A percentile compares a stretch with the other conserved stretches of the same genome.
phyloP scores from a whole-genome alignment of 345 rosid genomes.

The Lepidium didymum region DNA sequence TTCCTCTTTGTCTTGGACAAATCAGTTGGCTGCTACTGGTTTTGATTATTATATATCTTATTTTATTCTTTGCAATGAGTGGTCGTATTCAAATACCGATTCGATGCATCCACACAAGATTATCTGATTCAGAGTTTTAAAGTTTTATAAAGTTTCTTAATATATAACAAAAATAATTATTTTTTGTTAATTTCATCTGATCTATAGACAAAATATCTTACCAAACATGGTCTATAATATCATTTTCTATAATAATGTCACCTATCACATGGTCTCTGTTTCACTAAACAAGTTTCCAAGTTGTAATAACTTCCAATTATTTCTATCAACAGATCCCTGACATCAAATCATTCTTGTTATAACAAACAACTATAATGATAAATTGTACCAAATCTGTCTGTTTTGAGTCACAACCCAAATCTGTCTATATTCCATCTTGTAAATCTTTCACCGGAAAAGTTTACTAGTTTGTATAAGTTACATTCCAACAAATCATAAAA shows the following conservation, averaged over 20 bases:
- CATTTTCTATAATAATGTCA: constrained; percentile 5
- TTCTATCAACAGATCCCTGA: background rate
- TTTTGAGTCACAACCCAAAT: too few species aligned
- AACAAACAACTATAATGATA: background rate
- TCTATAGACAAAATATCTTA: constrained; percentile 9
- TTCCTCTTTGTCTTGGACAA: background rate
- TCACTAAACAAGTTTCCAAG: constrained; percentile 7
- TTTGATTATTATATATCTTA: background rate
- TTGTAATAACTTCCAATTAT: background rate
- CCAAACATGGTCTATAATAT: constrained; percentile 11
- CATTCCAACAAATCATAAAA: background rate
- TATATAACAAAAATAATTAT: background rate
- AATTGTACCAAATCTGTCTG: background rate
- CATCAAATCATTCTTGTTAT: background rate
- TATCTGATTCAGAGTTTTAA: background rate
- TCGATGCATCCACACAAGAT: background rate
- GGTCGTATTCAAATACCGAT: background rate
- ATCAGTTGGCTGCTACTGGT: constrained; percentile 4
- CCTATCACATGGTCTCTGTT: constrained; percentile 8
- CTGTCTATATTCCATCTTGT: background rate
- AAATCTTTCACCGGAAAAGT: background rate
- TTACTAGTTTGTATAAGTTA: background rate
- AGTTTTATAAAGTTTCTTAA: background rate
- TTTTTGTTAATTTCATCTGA: background rate
- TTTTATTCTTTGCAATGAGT: background rate